Conservation (phyloP, 768 basidiomycete genomes). For the Mrakia hoshinonis region DNA sequence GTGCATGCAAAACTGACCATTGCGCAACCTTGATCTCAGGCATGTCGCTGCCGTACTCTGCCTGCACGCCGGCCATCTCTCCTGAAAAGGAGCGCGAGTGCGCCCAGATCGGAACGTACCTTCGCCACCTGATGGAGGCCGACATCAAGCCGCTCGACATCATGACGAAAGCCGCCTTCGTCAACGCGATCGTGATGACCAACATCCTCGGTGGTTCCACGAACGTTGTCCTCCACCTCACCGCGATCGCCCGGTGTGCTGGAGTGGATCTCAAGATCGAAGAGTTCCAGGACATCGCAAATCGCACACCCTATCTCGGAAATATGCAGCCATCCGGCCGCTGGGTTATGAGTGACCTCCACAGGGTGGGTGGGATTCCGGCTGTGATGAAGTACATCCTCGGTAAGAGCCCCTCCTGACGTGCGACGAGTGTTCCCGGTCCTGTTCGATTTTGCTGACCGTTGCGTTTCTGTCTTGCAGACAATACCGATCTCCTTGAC, state of each 20-base stretch:
- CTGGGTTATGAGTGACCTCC: slow-evolving; percentile 85
- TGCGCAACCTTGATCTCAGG: too few relatives aligned
- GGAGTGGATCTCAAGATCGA: slow-evolving; percentile 5
- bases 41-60: slow-evolving; percentile 73
- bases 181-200: slow-evolving; percentile 73
- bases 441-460: too few relatives aligned
- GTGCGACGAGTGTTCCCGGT: too few relatives aligned
- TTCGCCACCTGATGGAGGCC: slow-evolving; percentile 46
- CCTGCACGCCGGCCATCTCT: slow-evolving; percentile 32
- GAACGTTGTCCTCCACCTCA: slow-evolving; percentile 73
- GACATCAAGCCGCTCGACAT: slow-evolving; percentile 45
- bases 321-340: slow-evolving; percentile 57
- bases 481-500: slow-evolving; percentile 64
- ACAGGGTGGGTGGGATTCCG: slow-evolving; percentile 74
- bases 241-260: slow-evolving; percentile 47
- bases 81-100: slow-evolving; percentile 66
- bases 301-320: background rate
- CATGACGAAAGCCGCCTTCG: slow-evolving; percentile 59
- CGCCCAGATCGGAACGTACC: slow-evolving; percentile 62
- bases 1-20: too few relatives aligned
- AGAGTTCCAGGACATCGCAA: slow-evolving; percentile 6
- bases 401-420: too few relatives aligned
- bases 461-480: too few relatives aligned
- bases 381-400: slow-evolving; percentile 49
- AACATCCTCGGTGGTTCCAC: slow-evolving; percentile 79